These are phyloP conservation scores for Vanrija sp. DNA, from an alignment of 1,284 basidiomycete species.

Conservation along the genomic window DNA sequence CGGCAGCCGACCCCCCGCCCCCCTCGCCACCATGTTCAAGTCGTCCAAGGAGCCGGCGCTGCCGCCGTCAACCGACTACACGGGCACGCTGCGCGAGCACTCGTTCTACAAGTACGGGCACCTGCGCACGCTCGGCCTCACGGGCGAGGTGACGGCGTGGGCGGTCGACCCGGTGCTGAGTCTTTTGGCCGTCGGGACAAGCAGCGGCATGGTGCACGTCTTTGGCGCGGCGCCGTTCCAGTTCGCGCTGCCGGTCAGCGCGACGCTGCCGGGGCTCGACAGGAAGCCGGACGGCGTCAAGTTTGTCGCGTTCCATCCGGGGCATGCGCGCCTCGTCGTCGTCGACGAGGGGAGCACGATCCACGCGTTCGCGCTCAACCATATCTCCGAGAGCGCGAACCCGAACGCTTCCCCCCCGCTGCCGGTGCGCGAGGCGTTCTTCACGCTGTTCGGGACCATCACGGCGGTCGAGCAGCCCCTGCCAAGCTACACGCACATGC, in stretches of 20 bases:
- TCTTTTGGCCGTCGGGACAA: constrained; percentile 65
- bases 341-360: constrained; percentile 42
- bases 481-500: constrained; percentile 42
- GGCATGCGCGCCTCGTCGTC: constrained; percentile 39
- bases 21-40: constrained; percentile 38
- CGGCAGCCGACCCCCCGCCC: neutral
- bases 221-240: constrained; percentile 42
- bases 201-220: constrained; percentile 42
- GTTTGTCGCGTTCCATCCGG: constrained; percentile 47
- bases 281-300: constrained; percentile 25
- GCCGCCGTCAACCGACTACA: constrained; percentile 38
- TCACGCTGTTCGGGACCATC: constrained; percentile 31
- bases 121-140: constrained; percentile 40
- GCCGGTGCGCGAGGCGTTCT: constrained; percentile 29
- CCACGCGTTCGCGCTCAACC: constrained; percentile 35
- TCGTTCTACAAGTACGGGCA: constrained; percentile 48
- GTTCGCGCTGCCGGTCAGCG: constrained; percentile 34
- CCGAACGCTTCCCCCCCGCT: constrained; percentile 34
- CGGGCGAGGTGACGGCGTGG: constrained; percentile 58
- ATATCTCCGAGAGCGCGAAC: constrained; percentile 33
- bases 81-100: constrained; percentile 41
- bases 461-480: constrained; percentile 39
- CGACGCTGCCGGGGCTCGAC: neutral
- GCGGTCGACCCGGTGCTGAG: constrained; percentile 69
- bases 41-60: constrained; percentile 29